These are phyloP conservation scores for Musa beccarii DNA, from an alignment of 176 grass and related monocot species.

Conservation along the genomic window DNA sequence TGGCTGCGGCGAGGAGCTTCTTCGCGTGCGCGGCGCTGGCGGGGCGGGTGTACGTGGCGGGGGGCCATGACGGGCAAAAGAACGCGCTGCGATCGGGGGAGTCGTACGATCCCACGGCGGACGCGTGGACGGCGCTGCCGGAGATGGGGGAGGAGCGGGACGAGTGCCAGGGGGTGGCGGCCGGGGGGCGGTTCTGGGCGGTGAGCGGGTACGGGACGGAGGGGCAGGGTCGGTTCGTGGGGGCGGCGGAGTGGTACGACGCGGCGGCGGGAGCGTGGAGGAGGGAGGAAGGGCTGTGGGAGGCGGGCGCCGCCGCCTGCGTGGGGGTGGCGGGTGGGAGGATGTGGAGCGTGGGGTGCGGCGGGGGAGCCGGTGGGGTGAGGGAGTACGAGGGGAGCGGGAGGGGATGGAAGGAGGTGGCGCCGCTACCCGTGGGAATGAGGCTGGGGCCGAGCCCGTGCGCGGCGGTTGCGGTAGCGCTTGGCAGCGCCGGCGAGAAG, in stretches of 20 bases:
- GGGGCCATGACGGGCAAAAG: constrained; percentile 42
- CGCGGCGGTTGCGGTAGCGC: constrained; percentile 10
- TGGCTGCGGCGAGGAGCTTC: constrained; percentile 31
- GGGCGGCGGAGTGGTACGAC: constrained; percentile 33
- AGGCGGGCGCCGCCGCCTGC: constrained; percentile 4
- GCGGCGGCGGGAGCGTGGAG: constrained; percentile 15
- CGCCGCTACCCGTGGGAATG: constrained; percentile 25
- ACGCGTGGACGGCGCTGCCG: constrained; percentile 35
- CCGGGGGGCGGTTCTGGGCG: constrained; percentile 15
- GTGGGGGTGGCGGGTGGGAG: constrained; percentile 6
- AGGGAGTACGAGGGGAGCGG: constrained; percentile 27
- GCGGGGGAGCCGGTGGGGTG: constrained; percentile 25
- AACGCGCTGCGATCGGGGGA: constrained; percentile 39
- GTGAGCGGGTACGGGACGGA: constrained; percentile 47
- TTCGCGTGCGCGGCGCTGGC: constrained; percentile 34
- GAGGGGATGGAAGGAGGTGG: constrained; percentile 34
- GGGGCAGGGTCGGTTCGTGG: constrained; percentile 33
- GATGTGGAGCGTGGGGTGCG: constrained; percentile 27
- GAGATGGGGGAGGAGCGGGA: constrained; percentile 54
- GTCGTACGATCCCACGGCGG: constrained; percentile 30
- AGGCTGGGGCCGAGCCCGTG: constrained; percentile 24
- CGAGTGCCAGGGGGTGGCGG: constrained; percentile 37
- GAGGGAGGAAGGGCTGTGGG: constrained; percentile 15
- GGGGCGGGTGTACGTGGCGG: constrained; percentile 27
- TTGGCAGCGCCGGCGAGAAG: constrained; percentile 13